Base-by-base conservation (phyloP, 78 protist genomes). In the Chrysochromulina parva region DNA sequence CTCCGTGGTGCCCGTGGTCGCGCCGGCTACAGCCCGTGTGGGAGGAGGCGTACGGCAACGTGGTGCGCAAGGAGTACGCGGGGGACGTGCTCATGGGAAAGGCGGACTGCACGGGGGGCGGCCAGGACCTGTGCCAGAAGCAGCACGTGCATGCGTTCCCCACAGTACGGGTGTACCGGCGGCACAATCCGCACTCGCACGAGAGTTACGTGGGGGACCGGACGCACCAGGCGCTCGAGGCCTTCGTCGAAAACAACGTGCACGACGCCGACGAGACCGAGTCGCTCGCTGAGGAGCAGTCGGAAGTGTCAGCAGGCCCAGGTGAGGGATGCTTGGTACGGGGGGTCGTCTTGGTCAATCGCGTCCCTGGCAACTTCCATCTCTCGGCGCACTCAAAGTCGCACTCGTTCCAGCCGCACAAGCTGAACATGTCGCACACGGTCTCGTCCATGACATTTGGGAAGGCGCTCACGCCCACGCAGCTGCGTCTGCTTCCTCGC, bases 1-100 rank as follows among this genome's bases (percentile, higher is more conserved):
- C 88, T 26, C 88, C 88, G 66, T 82, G 88, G 88, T 82, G 88
- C 66, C 88, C 88, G 38, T 82, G 88, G 88, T n/a, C 55, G n/a
- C n/a, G 62, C 26, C 65, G 66, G 66, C 88, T 82, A 0, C 52
- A 13, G 58, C 87, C 58, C 24, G 87, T 80, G 50, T 82, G 88
- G 88, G 88, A 82, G 50, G 71, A 82, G 53, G 52, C 88, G 53
- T 4, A 28, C n/a, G 53, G 5, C 52, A 10, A 55, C 67, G 52
- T 82, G 47, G 0, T 24, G 53, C 10, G 3, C 13, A 22, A 53
- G 50, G 26, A 2, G 22, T 24, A 1, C 50, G 14, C 67, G 3
- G 17, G 7, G 7, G 66, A 9, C 14, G 88, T 82, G 19, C 0
- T 47, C n/a, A 82, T 82, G 67, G 88, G 54, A 0, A 82, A 82